Conservation (phyloP, 352 stramenopile genomes). For the Phytophthora uliginosa region DNA sequence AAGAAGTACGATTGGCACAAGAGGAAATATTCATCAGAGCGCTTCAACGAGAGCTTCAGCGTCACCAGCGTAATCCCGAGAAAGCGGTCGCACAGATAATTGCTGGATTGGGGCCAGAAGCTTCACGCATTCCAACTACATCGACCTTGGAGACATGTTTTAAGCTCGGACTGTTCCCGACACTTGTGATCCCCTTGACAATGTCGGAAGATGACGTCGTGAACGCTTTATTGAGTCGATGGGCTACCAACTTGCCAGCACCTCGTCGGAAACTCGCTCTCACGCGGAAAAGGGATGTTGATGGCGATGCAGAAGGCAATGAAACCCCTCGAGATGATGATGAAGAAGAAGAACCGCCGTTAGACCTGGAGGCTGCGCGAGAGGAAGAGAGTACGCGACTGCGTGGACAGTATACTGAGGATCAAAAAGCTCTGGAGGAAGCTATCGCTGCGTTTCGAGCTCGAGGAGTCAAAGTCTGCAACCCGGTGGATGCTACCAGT, state of each 20-base stretch:
- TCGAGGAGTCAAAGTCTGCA: slow-evolving; percentile 46
- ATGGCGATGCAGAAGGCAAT: slow-evolving; percentile 18
- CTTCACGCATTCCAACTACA: slow-evolving; percentile 45
- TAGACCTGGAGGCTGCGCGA: slow-evolving; percentile 47
- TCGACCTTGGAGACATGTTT: slow-evolving; percentile 57
- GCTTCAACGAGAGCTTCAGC: slow-evolving; percentile 30
- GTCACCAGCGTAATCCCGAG: background rate
- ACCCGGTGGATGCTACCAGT: slow-evolving; percentile 32
- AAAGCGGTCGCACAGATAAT: slow-evolving; percentile 32
- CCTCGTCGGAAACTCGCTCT: slow-evolving; percentile 37
- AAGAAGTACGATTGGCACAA: slow-evolving; percentile 24
- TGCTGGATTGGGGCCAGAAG: slow-evolving; percentile 31
- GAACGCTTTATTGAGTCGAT: slow-evolving; percentile 41
- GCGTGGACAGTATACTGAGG: slow-evolving; percentile 50
- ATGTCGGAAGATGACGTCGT: slow-evolving; percentile 42
- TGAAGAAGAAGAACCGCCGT: slow-evolving; percentile 28
- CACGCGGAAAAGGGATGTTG: slow-evolving; percentile 26
- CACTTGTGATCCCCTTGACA: slow-evolving; percentile 56
- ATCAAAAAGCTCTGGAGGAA: slow-evolving; percentile 48
- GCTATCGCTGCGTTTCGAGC: slow-evolving; percentile 46
- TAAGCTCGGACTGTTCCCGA: slow-evolving; percentile 54
- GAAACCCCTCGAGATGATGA: slow-evolving; percentile 16
- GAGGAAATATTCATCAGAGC: slow-evolving; percentile 31
- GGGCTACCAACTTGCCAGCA: slow-evolving; percentile 34
- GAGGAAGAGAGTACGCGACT: slow-evolving; percentile 58